Conservation (phyloP, 208 protist genomes). For the Acanthamoeba healyi region DNA sequence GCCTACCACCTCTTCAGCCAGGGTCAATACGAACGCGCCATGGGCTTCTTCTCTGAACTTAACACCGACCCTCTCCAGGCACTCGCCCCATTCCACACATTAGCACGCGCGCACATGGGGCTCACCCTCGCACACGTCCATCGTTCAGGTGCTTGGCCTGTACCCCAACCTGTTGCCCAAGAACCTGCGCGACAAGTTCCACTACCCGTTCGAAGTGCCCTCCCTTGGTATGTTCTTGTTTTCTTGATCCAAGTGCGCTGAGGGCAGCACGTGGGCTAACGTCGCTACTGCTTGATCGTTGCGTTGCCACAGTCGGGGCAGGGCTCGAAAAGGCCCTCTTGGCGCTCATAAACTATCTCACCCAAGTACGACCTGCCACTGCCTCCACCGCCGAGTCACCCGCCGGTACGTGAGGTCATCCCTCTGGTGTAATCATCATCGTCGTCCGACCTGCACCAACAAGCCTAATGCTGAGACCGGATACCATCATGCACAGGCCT, state of each 20-base stretch:
- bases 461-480: neutral
- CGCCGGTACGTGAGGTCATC: too few species aligned
- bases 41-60: slow-evolving; percentile 79
- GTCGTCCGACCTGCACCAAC: neutral
- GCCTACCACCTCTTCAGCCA: slow-evolving; percentile 81
- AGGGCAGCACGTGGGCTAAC: neutral
- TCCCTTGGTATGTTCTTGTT: neutral
- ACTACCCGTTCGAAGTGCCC: slow-evolving; percentile 68
- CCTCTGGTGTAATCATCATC: too few species aligned
- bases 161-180: slow-evolving; percentile 77
- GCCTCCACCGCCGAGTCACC: neutral
- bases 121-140: neutral
- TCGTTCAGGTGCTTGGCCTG: slow-evolving; percentile 76
- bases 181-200: slow-evolving; percentile 70
- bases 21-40: slow-evolving; percentile 76
- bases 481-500: neutral
- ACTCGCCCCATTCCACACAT: slow-evolving; percentile 32
- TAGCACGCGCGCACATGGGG: neutral
- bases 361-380: neutral
- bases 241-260: too few species aligned
- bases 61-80: slow-evolving; percentile 80
- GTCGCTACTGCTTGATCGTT: neutral
- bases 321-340: slow-evolving; percentile 63
- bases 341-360: slow-evolving; percentile 71
- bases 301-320: neutral